phyloP scores from a whole-genome alignment of 139 green algal species.

The Ostreobium quekettii region DNA sequence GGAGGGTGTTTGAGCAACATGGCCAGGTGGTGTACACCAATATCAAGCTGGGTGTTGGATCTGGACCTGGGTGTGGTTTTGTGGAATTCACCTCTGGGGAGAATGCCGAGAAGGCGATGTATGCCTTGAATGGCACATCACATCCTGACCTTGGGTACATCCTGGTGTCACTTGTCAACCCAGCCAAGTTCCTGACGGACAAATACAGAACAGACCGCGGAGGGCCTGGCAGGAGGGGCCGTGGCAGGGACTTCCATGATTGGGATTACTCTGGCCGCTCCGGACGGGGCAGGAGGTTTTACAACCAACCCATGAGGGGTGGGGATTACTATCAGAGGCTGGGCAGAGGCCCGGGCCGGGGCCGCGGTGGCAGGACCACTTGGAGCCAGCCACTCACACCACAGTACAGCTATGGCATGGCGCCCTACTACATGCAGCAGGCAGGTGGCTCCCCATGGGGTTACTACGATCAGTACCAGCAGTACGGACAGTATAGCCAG shows the following conservation, averaged over 20 bases:
- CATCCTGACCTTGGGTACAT: constrained; percentile 6
- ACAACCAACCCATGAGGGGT: neutral
- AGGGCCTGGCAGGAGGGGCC: neutral
- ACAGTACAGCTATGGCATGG: neutral
- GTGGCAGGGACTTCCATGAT: neutral
- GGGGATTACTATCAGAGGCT: neutral
- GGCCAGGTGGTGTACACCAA: constrained; percentile 10
- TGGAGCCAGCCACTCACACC: neutral
- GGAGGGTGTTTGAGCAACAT: constrained; percentile 4
- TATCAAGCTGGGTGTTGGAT: neutral
- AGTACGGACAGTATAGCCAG: neutral
- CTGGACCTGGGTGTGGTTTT: constrained; percentile 19
- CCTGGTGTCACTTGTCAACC: constrained; percentile 17
- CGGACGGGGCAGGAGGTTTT: neutral
- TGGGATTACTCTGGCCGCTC: neutral
- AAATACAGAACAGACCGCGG: neutral
- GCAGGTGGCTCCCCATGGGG: neutral
- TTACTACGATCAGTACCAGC: neutral
- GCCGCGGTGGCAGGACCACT: neutral
- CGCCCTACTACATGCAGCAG: neutral
- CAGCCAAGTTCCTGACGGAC: constrained; percentile 14
- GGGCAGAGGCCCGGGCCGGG: neutral
- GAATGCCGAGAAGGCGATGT: constrained; percentile 15
- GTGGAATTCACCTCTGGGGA: constrained; percentile 11
- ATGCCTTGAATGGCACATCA: constrained; percentile 2